Base-by-base conservation (phyloP, 371 early-diverging fungal species). In the Rhizopus delemar region DNA sequence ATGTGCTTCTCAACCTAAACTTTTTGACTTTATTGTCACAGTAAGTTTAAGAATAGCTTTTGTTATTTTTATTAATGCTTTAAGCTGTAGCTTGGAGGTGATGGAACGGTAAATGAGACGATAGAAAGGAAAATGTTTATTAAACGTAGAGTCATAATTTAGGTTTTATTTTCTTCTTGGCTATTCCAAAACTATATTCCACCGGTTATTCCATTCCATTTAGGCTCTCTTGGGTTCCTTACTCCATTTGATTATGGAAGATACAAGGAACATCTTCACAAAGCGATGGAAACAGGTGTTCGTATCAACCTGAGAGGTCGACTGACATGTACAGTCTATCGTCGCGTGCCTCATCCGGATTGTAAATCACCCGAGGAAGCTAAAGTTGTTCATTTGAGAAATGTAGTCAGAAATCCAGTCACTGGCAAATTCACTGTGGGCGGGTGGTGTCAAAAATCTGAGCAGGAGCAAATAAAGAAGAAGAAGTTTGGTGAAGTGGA, bases 251-350 rank as follows among this genome's bases (percentile, higher is more conserved):
- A 90, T 56, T 90, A 91, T 60, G 76, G 69, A 1, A 73, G 84
- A 45, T 86, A 85, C 53, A 72, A 85, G 15, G 51, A 77, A 7
- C 76, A 86, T 38, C 66, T 93, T 13, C 73, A 72, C 8, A 73
- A 79, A 22, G 83, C 84, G 7, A 84, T 91, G 64, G 82, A 84
- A 41, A 72, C 81, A 39, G 94, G 92, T 5, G 87, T 90, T 45
- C 83, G 93, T n/a, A 85, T 96, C 60, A 95, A 93, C 62, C 62
- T 95, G 53, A 82, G 97, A 36, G 95, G 94, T 79, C 85, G 97
- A 11, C 84, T 96, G 53, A 84, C 86, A 5, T 94, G 94, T 57
- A 90, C 93, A 0, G 88, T 96, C 9, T 93, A 90, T 57, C 74
- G 85, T 7, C 70, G 78, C 38, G 77, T 81, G 0, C 75, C 66